Base-by-base conservation (phyloP, 139 green algal species). In the Gonium pectorale region DNA sequence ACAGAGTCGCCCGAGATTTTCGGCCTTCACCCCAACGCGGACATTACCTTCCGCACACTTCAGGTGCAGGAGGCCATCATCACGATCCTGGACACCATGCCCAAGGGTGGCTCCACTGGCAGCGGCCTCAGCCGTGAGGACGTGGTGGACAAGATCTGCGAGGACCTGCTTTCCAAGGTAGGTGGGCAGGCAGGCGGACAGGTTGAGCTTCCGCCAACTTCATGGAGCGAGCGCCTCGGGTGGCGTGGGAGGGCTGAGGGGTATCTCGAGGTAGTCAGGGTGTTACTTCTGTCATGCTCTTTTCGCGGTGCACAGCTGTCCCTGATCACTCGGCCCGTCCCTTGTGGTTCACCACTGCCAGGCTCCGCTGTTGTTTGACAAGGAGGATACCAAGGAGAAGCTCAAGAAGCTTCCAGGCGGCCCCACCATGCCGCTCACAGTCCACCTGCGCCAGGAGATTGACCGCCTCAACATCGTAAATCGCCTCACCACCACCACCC, bases 381-480 rank as follows among this genome's bases (percentile, higher is more conserved):
- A 89, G 75, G 96, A 98, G 91, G 94, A 97, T 41, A 94, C 91
- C 22, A 94, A 93, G 72, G 95, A 98, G 87, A 93, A 93, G 87
- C 92, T 98, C 83, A 92, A 91, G 80, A 97, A 97, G 92, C 92
- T 98, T 63, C 89, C 88, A 0, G 95, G 94, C 35, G 94, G 95
- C 21, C 88, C 93, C 40, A 95, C 91, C 3, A 66, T 90, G 91
- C 96, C 96, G 19, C 91, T 99, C 37, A 98, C 91, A 2, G 95
- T 98, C 37, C 96, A 98, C 87, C 89, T 99, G 91, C 92, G 96
- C 27, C 96, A 99, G 92, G 95, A 98, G 91, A 91, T 97, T 29
- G 96, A 98, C 90, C 92, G 96, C 38, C 91, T 99, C 68, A 98
- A 98, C 90, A 92, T 86, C 60, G 90, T 94, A 63, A 91, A 79